Percentiles rank a stretch among this genome's conserved stretches.
Conservation (phyloP, 345 rosid species). For the Passiflora organensis region DNA sequence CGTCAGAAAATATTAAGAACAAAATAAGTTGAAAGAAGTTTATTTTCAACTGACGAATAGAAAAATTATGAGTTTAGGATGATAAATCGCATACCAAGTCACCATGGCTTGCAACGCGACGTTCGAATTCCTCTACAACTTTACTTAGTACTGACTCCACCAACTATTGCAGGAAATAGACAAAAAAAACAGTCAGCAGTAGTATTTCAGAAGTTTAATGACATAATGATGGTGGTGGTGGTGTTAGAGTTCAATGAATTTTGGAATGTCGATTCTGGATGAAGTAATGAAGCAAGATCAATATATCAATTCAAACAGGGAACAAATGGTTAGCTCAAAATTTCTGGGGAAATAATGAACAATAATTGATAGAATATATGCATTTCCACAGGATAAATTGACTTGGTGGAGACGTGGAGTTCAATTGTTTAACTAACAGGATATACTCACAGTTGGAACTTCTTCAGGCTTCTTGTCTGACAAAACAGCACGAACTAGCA, state of each 20-base stretch:
- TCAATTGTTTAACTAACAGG: neutral
- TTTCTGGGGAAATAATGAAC: too few relatives aligned
- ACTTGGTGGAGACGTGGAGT: too few relatives aligned
- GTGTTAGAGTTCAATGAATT: neutral
- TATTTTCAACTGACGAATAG: conserved; percentile 13
- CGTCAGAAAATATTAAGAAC: neutral
- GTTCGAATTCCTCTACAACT: conserved; percentile 82
- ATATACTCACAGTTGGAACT: conserved; percentile 57
- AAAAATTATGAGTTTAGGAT: conserved; percentile 5
- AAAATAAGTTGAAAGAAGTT: neutral
- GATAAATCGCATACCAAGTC: conserved; percentile 45
- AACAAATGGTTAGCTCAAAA: too few relatives aligned
- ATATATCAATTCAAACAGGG: too few relatives aligned
- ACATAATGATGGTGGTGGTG: neutral
- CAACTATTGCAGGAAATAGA: conserved; percentile 43
- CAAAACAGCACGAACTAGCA: conserved; percentile 71
- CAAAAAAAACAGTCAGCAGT: conserved; percentile 11
- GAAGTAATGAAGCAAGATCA: too few relatives aligned
- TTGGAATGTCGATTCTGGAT: neutral
- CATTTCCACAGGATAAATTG: too few relatives aligned
- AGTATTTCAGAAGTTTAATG: conserved; percentile 1
- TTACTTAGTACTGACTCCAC: conserved; percentile 87
- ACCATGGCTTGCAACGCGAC: conserved; percentile 61
- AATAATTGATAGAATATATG: too few relatives aligned
- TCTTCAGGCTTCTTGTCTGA: conserved; percentile 81